Conservation (phyloP, 176 grass and related monocot genomes). For the Hordeum marinum region DNA sequence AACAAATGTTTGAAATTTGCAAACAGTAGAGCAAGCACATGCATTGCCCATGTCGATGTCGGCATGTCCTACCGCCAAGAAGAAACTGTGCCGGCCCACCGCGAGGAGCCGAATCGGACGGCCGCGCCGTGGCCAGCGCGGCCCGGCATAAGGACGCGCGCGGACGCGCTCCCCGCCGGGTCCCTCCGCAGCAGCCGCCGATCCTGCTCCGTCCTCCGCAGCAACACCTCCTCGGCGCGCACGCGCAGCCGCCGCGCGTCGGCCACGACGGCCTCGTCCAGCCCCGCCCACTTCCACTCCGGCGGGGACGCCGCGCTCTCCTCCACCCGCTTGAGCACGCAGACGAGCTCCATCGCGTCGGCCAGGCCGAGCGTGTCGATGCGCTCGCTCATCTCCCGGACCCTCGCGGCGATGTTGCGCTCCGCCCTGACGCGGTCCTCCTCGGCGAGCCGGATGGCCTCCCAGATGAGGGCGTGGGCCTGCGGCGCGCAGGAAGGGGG, state of each 20-base stretch:
- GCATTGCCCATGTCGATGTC: not conserved
- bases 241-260: constrained; percentile 31
- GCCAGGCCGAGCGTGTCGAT: constrained; percentile 57
- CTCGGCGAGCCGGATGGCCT: constrained; percentile 52
- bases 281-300: constrained; percentile 64
- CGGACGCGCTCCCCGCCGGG: constrained; percentile 34
- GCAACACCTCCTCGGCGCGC: constrained; percentile 39
- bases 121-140: not conserved
- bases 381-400: constrained; percentile 54
- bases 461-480: constrained; percentile 43
- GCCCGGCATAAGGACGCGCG: constrained; percentile 8
- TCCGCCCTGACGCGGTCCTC: constrained; percentile 48
- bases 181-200: constrained; percentile 40
- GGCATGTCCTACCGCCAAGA: not conserved
- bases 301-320: constrained; percentile 9
- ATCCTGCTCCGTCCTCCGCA: constrained; percentile 43
- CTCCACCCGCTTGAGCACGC: constrained; percentile 55
- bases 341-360: constrained; percentile 65
- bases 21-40: not conserved
- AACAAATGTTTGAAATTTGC: not conserved
- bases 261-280: constrained; percentile 44
- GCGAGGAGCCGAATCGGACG: constrained; percentile 49
- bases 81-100: constrained; percentile 32
- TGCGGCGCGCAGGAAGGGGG: constrained; percentile 12
- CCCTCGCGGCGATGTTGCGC: constrained; percentile 42